These are phyloP conservation scores for Cryptococcus amylolentus DNA, from an alignment of 1,284 basidiomycete genomes.

Conservation along the genomic window DNA sequence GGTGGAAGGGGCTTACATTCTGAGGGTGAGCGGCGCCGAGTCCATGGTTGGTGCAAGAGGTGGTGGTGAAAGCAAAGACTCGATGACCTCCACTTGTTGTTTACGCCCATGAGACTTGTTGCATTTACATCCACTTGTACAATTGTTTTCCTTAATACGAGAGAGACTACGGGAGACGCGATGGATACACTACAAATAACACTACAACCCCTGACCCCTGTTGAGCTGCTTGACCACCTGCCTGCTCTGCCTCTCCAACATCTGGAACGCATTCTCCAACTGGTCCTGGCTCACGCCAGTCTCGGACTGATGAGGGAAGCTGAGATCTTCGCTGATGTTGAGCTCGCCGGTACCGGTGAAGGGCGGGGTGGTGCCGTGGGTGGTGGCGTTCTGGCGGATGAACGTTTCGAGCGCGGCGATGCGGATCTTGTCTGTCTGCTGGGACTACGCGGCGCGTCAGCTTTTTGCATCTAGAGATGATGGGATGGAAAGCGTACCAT, in stretches of 20 bases:
- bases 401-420: constrained; percentile 13
- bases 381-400: constrained; percentile 3
- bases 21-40: constrained; percentile 24
- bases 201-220: too few species aligned
- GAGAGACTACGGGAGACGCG: too few species aligned
- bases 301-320: not conserved
- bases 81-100: too few species aligned
- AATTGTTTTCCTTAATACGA: too few species aligned
- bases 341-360: constrained; percentile 11
- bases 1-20: constrained; percentile 16
- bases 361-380: not conserved
- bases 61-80: not conserved
- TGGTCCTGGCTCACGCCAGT: not conserved
- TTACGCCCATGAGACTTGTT: too few species aligned
- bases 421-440: constrained; percentile 20
- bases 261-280: constrained; percentile 20
- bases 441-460: constrained; percentile 4
- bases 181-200: too few species aligned
- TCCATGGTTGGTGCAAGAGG: constrained; percentile 17
- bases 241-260: constrained; percentile 17
- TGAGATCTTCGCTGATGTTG: constrained; percentile 6
- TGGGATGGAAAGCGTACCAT: constrained; percentile 26
- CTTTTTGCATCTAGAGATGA: not conserved
- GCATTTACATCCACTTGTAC: too few species aligned
- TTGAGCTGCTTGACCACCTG: constrained; percentile 20